Percentiles rank a stretch among this genome's conserved stretches.
Conservation (phyloP, 495 filamentous ascomycete genomes). For the Aspergillus ostianus region DNA sequence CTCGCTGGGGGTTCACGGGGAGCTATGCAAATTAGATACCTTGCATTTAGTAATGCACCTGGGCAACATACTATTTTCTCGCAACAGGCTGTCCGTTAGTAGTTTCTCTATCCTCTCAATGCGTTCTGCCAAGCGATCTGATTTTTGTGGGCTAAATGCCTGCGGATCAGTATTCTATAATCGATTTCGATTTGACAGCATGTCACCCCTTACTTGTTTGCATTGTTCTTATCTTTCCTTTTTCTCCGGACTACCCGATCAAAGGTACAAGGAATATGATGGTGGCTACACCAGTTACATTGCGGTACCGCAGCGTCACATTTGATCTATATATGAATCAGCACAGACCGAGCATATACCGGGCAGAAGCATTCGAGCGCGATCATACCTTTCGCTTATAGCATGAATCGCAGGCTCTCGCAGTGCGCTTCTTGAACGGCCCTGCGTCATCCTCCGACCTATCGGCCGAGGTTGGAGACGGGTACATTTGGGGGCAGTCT, state of each 20-base stretch:
- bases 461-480: conserved; percentile 19
- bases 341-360: background rate
- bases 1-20: conserved; percentile 4
- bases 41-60: background rate
- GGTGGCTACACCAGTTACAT: conserved; percentile 56
- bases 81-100: conserved; percentile 30
- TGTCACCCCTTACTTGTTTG: conserved; percentile 19
- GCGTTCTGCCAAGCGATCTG: conserved; percentile 35
- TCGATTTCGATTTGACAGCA: background rate
- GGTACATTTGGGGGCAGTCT: conserved; percentile 17
- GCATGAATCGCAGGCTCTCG: conserved; percentile 51
- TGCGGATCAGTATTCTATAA: conserved; percentile 3
- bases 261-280: conserved; percentile 49
- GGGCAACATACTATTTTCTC: conserved; percentile 23
- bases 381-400: conserved; percentile 46
- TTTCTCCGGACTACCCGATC: conserved; percentile 36
- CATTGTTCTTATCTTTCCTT: conserved; percentile 28
- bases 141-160: conserved; percentile 22
- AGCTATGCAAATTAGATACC: background rate
- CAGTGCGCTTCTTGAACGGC: conserved; percentile 28
- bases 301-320: conserved; percentile 43
- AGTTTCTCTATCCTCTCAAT: conserved; percentile 44
- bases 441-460: conserved; percentile 20
- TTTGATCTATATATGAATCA: conserved; percentile 44
- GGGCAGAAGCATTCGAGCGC: background rate